Evolutionary conservation across 2,329 filamentous ascomycete species (phyloP), one percentile per base, ranked within the genome.

Genomic region (Hymenoscyphus albidus): DNA sequence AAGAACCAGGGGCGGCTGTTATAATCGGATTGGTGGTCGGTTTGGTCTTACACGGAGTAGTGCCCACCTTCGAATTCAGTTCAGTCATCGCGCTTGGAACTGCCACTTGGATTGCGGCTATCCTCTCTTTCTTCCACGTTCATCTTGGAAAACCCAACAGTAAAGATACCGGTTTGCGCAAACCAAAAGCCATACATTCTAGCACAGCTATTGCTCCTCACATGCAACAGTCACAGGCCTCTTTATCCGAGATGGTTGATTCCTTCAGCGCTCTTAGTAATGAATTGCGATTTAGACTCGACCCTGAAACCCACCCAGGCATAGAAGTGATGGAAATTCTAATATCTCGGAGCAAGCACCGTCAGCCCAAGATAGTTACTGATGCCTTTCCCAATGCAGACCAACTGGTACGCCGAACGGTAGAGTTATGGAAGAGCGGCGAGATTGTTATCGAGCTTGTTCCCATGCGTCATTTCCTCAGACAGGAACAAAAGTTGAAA

Each of bases 41-140:
- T 12, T 78, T 80, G 42, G 73, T 79, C 3, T 73, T 85, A 16
- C 78, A 77, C 31, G 64, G 74, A 51, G 67, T 75, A 13, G 59
- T 74, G 6, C 77, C 77, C 1, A 27, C 73, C 0, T 83, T 80
- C 64, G 48, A 71, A 1, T 84, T 80, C 69, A 76, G 77, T 16
- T 76, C 78, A 57, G 78, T 83, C 12, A 78, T 83, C 66, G 79
- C 80, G 2, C 75, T 84, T 5, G 81, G 76, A 5, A 70, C 76
- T 3, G 75, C 79, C 4, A 83, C 81, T 10, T 85, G 82, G 82
- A 81, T 77, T n/a, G 79, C 80, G 31, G 82, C 81, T 10, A 71
- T 84, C 18, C 73, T 83, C 4, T 80, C 81, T 76, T 63, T 80
- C 77, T 12, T 80, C 81, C 1, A 81, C 81, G 48, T 77, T 84